phyloP scores from a whole-genome alignment of 1,139 yeast genomes.

The Pneumocystis canis region DNA sequence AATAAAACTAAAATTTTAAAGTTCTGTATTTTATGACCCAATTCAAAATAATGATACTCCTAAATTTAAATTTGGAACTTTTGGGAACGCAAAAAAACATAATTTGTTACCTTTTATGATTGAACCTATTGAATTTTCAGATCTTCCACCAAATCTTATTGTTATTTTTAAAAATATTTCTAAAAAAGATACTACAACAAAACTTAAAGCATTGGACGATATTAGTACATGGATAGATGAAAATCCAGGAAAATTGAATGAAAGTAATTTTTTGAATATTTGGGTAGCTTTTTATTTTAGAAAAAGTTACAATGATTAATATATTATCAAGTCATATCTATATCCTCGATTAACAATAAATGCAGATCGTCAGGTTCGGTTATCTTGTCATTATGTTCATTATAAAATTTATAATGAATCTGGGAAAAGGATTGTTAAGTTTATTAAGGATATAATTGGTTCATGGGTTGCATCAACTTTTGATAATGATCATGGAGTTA shows the following conservation, averaged over 20 bases:
- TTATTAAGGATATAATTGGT: constrained; percentile 3
- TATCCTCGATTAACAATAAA: constrained; percentile 7
- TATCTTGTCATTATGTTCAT: constrained; percentile 4
- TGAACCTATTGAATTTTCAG: not conserved
- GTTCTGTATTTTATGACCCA: not conserved
- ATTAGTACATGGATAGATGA: constrained; percentile 28
- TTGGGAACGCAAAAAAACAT: not conserved
- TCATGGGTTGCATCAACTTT: constrained; percentile 6
- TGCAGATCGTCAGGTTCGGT: constrained; percentile 6
- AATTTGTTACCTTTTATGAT: not conserved
- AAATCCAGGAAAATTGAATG: constrained; percentile 22
- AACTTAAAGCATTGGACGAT: constrained; percentile 61
- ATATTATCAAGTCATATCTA: not conserved
- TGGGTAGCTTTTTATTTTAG: not conserved
- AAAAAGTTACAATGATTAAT: not conserved
- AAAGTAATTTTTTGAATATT: constrained; percentile 16
- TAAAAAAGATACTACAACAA: constrained; percentile 71
- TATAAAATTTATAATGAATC: not conserved
- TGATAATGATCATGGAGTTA: constrained; percentile 8
- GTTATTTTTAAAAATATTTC: constrained; percentile 58
- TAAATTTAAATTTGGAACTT: not conserved
- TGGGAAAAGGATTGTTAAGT: constrained; percentile 4
- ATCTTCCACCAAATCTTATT: constrained; percentile 24
- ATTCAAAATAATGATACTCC: not conserved
- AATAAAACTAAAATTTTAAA: not conserved